These are phyloP conservation scores for Zygotorulaspora danielsina DNA, from an alignment of 805 yeast genomes.

Conservation along the genomic window DNA sequence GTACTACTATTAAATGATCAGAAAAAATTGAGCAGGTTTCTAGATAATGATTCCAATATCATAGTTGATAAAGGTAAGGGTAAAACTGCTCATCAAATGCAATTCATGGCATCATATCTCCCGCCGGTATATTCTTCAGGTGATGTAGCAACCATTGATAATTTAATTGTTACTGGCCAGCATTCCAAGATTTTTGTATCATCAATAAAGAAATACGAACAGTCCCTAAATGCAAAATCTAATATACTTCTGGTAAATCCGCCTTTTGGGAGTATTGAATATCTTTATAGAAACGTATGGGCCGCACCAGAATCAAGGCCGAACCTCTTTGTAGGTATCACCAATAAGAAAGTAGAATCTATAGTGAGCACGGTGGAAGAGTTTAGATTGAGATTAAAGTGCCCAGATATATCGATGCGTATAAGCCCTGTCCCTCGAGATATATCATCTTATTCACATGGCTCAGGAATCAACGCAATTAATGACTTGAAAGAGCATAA, in stretches of 20 bases:
- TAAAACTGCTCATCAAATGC: constrained; percentile 13
- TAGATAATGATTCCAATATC: constrained; percentile 39
- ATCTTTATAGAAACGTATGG: constrained; percentile 51
- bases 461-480: constrained; percentile 8
- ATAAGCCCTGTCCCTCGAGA: constrained; percentile 18
- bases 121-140: constrained; percentile 34
- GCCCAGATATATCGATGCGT: constrained; percentile 2
- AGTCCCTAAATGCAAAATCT: constrained; percentile 42
- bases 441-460: constrained; percentile 10
- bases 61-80: constrained; percentile 27
- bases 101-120: constrained; percentile 33
- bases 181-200: constrained; percentile 51
- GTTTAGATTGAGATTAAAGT: constrained; percentile 10
- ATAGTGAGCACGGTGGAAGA: constrained; percentile 9
- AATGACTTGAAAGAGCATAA: constrained; percentile 6
- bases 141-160: constrained; percentile 37
- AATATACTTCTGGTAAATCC: constrained; percentile 63
- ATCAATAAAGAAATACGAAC: constrained; percentile 47
- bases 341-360: constrained; percentile 7
- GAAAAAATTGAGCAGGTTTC: constrained; percentile 41
- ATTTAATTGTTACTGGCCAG: constrained; percentile 56
- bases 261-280: constrained; percentile 62
- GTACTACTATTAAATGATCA: constrained; percentile 43
- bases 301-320: constrained; percentile 47
- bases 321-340: constrained; percentile 49